phyloP scores from a whole-genome alignment of 177 flowering plant genomes.

The Telopea speciosissima region DNA sequence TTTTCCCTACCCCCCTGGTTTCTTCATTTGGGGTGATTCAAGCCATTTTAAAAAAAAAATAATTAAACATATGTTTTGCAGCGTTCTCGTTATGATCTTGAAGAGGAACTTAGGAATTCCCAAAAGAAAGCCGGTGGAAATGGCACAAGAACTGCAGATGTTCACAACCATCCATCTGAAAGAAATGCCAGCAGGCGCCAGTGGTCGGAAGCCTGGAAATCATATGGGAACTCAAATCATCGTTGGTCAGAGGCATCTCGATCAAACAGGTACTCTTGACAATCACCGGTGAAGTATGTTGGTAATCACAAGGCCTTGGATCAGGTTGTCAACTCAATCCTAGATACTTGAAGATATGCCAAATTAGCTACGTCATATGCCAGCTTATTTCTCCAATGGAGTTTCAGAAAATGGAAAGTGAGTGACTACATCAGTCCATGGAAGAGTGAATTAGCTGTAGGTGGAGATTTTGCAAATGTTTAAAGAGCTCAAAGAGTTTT shows the following conservation, averaged over 20 bases:
- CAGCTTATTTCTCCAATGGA: background rate
- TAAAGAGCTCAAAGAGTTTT: background rate
- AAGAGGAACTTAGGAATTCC: constrained; percentile 25
- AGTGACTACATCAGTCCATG: background rate
- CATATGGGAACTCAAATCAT: constrained; percentile 34
- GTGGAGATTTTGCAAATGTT: background rate
- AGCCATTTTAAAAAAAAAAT: background rate
- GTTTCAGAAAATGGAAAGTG: background rate
- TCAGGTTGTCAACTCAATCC: constrained; percentile 2
- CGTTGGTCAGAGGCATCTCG: constrained; percentile 26
- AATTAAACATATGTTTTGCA: constrained; percentile 6
- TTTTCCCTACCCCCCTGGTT: too few species aligned
- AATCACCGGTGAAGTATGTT: background rate
- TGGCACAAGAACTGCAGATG: constrained; percentile 22
- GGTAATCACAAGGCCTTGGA: background rate
- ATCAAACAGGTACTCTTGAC: constrained; percentile 10
- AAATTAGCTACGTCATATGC: too few species aligned
- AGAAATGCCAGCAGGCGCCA: constrained; percentile 36
- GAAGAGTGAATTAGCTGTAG: background rate
- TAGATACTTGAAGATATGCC: background rate
- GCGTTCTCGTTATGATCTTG: constrained; percentile 34
- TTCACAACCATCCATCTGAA: constrained; percentile 21
- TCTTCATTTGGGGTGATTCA: background rate
- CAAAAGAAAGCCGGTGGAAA: constrained; percentile 28
- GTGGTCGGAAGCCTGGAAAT: constrained; percentile 39